Conservation (phyloP, 2,329 filamentous ascomycete genomes). For the Nannizzia gypsea region DNA sequence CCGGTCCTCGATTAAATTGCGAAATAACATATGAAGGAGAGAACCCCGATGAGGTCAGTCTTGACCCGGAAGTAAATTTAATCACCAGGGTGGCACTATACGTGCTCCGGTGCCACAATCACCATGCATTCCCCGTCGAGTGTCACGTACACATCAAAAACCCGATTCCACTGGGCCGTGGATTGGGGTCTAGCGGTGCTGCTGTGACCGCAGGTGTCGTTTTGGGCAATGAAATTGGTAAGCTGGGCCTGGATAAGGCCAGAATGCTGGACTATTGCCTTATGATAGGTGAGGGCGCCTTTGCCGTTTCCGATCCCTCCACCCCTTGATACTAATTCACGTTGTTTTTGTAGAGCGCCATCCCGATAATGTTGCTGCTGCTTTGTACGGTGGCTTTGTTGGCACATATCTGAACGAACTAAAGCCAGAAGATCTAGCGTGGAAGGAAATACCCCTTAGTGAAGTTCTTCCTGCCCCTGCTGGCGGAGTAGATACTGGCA, state of each 20-base stretch:
- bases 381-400: constrained; percentile 90
- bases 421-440: constrained; percentile 73
- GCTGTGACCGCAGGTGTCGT: constrained; percentile 93
- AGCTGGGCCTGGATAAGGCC: constrained; percentile 63
- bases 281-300: constrained; percentile 61
- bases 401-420: constrained; percentile 93
- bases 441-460: constrained; percentile 85
- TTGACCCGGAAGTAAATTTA: constrained; percentile 78
- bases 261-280: constrained; percentile 89
- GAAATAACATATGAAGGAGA: constrained; percentile 79
- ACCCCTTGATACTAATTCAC: constrained; percentile 4
- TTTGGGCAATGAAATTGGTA: constrained; percentile 77
- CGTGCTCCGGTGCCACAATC: constrained; percentile 81
- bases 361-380: constrained; percentile 88
- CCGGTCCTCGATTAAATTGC: constrained; percentile 63
- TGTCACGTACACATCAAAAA: constrained; percentile 93
- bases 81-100: constrained; percentile 91
- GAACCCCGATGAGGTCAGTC: constrained; percentile 59
- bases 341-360: constrained; percentile 50
- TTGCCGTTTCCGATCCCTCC: neutral
- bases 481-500: constrained; percentile 80
- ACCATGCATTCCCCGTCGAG: constrained; percentile 69
- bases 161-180: constrained; percentile 83
- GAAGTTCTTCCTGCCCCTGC: constrained; percentile 86
- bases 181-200: constrained; percentile 87